A percentile compares a stretch with the other conserved stretches of the same genome.
These are phyloP conservation scores for Ceratobasidium sp. DNA, from an alignment of 1,284 basidiomycete genomes.

Conservation along the genomic window DNA sequence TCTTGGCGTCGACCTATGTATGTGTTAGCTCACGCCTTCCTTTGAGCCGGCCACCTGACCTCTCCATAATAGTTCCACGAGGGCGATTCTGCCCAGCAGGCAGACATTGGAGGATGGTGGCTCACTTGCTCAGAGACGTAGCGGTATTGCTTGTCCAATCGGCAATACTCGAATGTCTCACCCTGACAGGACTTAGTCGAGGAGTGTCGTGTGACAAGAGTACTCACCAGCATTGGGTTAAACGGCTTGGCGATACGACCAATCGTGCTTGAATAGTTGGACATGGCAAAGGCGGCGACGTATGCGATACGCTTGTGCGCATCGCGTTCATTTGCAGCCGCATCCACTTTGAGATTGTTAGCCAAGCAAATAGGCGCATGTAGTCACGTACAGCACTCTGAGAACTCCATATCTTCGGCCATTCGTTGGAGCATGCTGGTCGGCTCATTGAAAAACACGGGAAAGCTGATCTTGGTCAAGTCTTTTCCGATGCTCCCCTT, in stretches of 20 bases:
- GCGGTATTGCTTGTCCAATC: conserved; percentile 86
- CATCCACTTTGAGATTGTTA: conserved; percentile 65
- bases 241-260: conserved; percentile 95
- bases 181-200: conserved; percentile 52
- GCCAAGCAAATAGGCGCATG: not conserved
- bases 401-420: conserved; percentile 96
- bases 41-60: conserved; percentile 51
- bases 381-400: conserved; percentile 78
- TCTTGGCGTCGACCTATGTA: conserved; percentile 82
- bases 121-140: conserved; percentile 96
- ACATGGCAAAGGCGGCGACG: conserved; percentile 97
- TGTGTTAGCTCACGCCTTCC: not conserved
- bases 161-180: conserved; percentile 95
- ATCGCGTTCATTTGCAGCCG: conserved; percentile 78
- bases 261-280: conserved; percentile 96
- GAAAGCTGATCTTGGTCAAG: conserved; percentile 94
- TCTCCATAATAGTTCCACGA: conserved; percentile 93
- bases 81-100: conserved; percentile 92
- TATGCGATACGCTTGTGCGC: conserved; percentile 87
- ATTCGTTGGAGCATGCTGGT: conserved; percentile 85
- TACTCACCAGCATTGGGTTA: conserved; percentile 84
- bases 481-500: conserved; percentile 98
- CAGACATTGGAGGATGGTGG: conserved; percentile 97
- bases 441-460: conserved; percentile 95
- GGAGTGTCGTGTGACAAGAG: not conserved